These are phyloP conservation scores for Xerocomellus dryophilus DNA, from an alignment of 768 basidiomycete genomes.

Conservation along the genomic window DNA sequence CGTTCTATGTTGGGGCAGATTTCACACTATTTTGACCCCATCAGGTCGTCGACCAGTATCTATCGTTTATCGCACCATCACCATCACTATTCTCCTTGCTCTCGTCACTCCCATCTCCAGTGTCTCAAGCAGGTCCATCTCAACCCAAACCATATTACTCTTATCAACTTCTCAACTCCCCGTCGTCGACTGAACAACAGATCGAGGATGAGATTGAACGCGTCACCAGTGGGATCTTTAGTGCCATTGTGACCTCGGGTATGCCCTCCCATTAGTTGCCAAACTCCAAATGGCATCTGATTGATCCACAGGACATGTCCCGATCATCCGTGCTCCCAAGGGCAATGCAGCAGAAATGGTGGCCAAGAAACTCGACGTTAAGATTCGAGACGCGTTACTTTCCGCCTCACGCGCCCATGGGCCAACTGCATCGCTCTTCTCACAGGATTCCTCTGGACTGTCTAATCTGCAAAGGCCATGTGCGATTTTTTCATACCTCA, in stretches of 20 bases:
- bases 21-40: background rate
- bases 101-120: conserved; percentile 47
- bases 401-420: conserved; percentile 62
- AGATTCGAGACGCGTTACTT: conserved; percentile 82
- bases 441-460: conserved; percentile 77
- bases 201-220: conserved; percentile 94
- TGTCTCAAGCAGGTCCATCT: conserved; percentile 35
- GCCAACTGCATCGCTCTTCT: conserved; percentile 60
- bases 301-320: conserved; percentile 69
- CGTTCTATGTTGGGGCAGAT: background rate
- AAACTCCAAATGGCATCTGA: background rate
- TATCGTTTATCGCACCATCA: conserved; percentile 94
- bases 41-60: conserved; percentile 93
- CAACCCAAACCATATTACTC: conserved; percentile 49
- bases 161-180: conserved; percentile 88
- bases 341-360: conserved; percentile 99
- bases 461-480: conserved; percentile 86
- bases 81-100: conserved; percentile 90
- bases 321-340: conserved; percentile 89
- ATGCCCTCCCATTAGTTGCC: conserved; percentile 18
- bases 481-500: conserved; percentile 36
- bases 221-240: conserved; percentile 86
- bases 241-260: conserved; percentile 87
- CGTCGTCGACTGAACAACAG: conserved; percentile 81
- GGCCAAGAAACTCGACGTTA: conserved; percentile 91